phyloP scores from a whole-genome alignment of 176 grass and related monocot genomes.

The Alloteropsis semialata region DNA sequence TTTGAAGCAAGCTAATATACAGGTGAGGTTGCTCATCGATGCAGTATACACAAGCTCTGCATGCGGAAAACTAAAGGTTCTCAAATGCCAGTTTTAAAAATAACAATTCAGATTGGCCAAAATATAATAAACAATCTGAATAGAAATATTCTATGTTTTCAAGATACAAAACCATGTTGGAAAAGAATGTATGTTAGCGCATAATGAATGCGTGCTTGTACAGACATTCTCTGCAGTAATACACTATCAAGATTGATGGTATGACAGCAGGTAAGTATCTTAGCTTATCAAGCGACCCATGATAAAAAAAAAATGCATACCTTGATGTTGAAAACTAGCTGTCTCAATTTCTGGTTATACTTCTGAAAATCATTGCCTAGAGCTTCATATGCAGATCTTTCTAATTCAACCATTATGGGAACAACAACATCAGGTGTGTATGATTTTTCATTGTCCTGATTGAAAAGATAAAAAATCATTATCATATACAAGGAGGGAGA shows the following conservation, averaged over 20 bases:
- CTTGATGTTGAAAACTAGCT: conserved; percentile 93
- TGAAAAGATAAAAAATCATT: conserved; percentile 21
- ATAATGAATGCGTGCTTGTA: neutral
- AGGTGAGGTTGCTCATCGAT: neutral
- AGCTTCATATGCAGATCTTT: conserved; percentile 66
- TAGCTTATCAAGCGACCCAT: conserved; percentile 5
- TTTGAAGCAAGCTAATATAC: neutral
- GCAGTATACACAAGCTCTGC: neutral
- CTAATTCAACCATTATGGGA: conserved; percentile 66
- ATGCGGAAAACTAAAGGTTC: neutral
- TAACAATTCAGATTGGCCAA: neutral
- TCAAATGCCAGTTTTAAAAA: neutral
- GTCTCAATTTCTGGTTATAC: conserved; percentile 99
- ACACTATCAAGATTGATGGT: neutral
- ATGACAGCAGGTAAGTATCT: neutral
- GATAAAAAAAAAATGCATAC: conserved; percentile 39
- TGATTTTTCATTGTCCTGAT: conserved; percentile 59
- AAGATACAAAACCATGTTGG: neutral
- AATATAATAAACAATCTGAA: conserved; percentile 15
- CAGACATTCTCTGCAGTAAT: neutral
- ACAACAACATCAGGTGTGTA: conserved; percentile 66
- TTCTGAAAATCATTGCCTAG: conserved; percentile 69
- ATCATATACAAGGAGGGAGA: conserved; percentile 3
- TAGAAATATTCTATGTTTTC: conserved; percentile 6
- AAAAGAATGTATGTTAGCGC: neutral